phyloP scores from a whole-genome alignment of 331 rosid species.

The Pyrus hybrid region DNA sequence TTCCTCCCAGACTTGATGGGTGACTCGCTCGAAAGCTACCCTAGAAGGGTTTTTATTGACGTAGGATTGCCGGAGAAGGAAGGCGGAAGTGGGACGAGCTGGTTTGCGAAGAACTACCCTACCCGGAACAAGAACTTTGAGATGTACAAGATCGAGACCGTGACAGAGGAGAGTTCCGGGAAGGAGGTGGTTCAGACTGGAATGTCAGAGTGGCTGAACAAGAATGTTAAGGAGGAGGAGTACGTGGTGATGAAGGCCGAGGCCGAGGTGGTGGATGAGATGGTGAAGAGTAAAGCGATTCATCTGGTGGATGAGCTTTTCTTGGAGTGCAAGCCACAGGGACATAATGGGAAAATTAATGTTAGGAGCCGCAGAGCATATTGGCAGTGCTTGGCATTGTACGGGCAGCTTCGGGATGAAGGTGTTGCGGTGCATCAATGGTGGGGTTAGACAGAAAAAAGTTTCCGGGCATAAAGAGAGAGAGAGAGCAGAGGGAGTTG shows the following conservation, averaged over 20 bases:
- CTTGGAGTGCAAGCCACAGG: conserved; percentile 73
- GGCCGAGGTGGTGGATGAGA: conserved; percentile 74
- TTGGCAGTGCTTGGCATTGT: conserved; percentile 81
- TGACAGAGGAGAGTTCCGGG: conserved; percentile 11
- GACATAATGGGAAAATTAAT: background rate
- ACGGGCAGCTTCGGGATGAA: conserved; percentile 66
- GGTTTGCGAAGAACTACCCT: conserved; percentile 60
- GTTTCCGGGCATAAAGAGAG: background rate
- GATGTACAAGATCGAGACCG: conserved; percentile 49
- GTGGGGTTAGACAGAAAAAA: conserved; percentile 44
- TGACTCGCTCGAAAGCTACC: conserved; percentile 53
- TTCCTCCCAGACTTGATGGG: conserved; percentile 73
- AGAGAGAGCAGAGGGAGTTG: background rate
- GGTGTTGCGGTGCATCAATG: conserved; percentile 93
- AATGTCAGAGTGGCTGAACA: conserved; percentile 60
- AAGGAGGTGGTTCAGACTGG: conserved; percentile 23
- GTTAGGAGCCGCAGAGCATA: conserved; percentile 44
- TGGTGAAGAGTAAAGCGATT: conserved; percentile 39
- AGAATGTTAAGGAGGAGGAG: conserved; percentile 62
- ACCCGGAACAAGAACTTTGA: conserved; percentile 63
- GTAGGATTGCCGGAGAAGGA: conserved; percentile 46
- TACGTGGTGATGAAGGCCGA: conserved; percentile 88
- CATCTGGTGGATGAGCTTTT: conserved; percentile 73
- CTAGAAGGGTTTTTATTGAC: conserved; percentile 62
- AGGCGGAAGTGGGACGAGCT: conserved; percentile 34